Evolutionary conservation across 768 basidiomycete genomes (phyloP).

Genomic region (Leucocoprinus sp.): DNA sequence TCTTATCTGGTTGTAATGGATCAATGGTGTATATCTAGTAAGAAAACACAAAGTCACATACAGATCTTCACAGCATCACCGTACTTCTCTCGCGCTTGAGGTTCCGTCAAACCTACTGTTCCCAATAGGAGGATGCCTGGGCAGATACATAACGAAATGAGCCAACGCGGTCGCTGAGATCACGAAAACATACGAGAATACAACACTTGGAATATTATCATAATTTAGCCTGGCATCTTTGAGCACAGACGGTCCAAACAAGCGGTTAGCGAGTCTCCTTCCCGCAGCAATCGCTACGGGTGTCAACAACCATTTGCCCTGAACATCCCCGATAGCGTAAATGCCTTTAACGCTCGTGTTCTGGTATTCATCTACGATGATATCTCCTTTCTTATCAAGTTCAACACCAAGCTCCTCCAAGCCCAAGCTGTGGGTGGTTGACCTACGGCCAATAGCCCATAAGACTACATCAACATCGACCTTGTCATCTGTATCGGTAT

Average conservation of each 20-base stretch:
- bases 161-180: neutral
- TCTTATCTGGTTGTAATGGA: conserved; percentile 47
- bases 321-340: conserved; percentile 85
- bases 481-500: conserved; percentile 64
- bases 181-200: conserved; percentile 74
- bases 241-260: conserved; percentile 83
- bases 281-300: conserved; percentile 98
- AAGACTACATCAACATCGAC: conserved; percentile 82
- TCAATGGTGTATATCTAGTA: neutral
- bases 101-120: conserved; percentile 93
- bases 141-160: conserved; percentile 7
- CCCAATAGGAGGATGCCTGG: conserved; percentile 89
- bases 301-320: conserved; percentile 87
- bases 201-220: conserved; percentile 87
- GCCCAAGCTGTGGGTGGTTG: conserved; percentile 73
- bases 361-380: conserved; percentile 90
- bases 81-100: conserved; percentile 80
- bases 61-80: conserved; percentile 90
- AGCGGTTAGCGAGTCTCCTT: conserved; percentile 75
- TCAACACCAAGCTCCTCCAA: conserved; percentile 72
- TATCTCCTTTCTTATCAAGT: conserved; percentile 70
- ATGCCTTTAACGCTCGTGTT: conserved; percentile 64
- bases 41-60: conserved; percentile 28
- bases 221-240: conserved; percentile 86
- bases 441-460: conserved; percentile 91